Evolutionary conservation across 129 eudicot genomes (phyloP), one percentile per base, ranked within the genome.

Genomic region (Mikania micrantha): DNA sequence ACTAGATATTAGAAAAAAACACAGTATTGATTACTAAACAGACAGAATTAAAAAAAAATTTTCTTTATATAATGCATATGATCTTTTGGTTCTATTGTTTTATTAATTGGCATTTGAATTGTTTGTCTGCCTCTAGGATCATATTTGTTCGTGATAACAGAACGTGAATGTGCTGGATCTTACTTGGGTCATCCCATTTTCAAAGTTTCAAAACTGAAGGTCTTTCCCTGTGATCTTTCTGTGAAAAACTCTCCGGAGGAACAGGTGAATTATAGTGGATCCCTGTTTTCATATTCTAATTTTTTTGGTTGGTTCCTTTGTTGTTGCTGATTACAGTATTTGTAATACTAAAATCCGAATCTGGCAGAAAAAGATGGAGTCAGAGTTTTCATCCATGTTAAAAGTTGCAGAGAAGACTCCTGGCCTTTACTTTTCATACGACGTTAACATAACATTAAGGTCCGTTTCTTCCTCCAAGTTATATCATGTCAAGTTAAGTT

Each of bases 401-500:
- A 84, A 69, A 71, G 80, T 87, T 69, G 96, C 93, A 74, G 93
- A 93, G 83, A 73, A 25, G 76, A 84, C 96, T 40, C 83, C 85
- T 53, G 95, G 95, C 57, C 87, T 93, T 49, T 93, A 82, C 80
- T 93, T 86, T 67, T 93, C 99, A 20, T 93, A 93, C 79, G 93
- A 93, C 75, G 93, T 81, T 77, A 93, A 93, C 84, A 85, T 93
- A 72, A 93, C 99, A 29, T 64, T 89, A 78, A 93, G 99, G 99
- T 93, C 68, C 60, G 34, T 78, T 15, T 69, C 28, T 45, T 69
- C 69, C 69, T 47, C 48, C 20, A 69, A 20, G 27, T 44, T 57
- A 38, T 64, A 15, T 32, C 16, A 17, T 54, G 66, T 9, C 19
- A 19, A 20, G 32, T 49, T 5, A 13, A 10, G 6, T 64, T 28